phyloP scores from a whole-genome alignment of 495 filamentous ascomycete species.

The Letharia lupina region DNA sequence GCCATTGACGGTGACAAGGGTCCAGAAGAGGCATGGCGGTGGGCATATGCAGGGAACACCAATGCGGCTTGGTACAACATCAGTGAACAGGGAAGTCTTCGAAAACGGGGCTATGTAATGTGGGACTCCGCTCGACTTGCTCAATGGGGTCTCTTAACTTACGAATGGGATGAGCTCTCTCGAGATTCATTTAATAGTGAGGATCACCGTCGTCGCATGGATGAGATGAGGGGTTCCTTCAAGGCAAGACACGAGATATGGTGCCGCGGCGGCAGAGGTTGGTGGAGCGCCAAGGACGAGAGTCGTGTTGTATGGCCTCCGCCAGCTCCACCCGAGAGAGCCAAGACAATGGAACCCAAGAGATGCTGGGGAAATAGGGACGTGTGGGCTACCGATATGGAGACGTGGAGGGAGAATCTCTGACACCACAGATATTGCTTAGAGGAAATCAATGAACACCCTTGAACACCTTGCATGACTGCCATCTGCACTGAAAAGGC shows the following conservation, averaged over 20 bases:
- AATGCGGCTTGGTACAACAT: neutral
- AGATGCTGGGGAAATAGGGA: too few relatives aligned
- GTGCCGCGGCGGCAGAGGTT: neutral
- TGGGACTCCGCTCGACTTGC: neutral
- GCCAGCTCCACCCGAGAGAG: neutral
- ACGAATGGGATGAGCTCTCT: neutral
- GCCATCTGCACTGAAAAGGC: too few relatives aligned
- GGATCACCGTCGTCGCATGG: neutral
- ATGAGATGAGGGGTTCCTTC: neutral
- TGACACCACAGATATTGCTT: too few relatives aligned
- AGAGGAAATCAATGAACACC: too few relatives aligned
- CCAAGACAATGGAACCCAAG: neutral
- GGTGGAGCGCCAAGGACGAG: neutral
- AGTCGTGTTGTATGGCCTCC: neutral
- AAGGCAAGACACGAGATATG: neutral
- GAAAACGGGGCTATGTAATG: neutral
- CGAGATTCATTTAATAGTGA: neutral
- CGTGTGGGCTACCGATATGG: too few relatives aligned
- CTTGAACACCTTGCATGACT: too few relatives aligned
- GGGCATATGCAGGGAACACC: neutral
- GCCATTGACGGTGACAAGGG: conserved; percentile 2
- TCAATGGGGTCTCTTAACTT: neutral
- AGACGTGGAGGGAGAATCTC: too few relatives aligned
- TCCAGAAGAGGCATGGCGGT: conserved; percentile 6
- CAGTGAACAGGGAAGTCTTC: neutral